Evolutionary conservation across 2,329 filamentous ascomycete species (phyloP).

Genomic region (Fusarium setosum): DNA sequence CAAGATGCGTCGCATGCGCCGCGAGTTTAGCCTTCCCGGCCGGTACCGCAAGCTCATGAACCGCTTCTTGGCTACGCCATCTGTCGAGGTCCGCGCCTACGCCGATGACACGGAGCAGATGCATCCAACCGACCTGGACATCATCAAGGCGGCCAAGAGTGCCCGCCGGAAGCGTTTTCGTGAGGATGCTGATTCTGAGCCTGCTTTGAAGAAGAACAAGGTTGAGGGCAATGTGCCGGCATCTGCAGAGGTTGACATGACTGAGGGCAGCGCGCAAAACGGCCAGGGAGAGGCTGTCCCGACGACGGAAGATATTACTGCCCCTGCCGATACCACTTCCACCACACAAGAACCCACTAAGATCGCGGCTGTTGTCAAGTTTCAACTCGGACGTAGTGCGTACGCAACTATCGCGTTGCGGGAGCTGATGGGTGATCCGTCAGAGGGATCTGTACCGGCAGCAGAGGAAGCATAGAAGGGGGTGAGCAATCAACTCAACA

Average conservation of each 20-base stretch:
- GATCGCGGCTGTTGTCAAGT: constrained; percentile 77
- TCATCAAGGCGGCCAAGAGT: constrained; percentile 59
- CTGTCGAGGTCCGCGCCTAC: constrained; percentile 78
- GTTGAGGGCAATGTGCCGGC: constrained; percentile 26
- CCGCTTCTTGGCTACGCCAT: constrained; percentile 72
- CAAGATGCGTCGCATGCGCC: constrained; percentile 86
- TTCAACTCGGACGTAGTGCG: constrained; percentile 82
- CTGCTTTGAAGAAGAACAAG: constrained; percentile 41
- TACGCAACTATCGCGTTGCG: constrained; percentile 88
- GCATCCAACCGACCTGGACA: constrained; percentile 87
- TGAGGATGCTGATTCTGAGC: constrained; percentile 26
- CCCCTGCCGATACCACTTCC: constrained; percentile 13
- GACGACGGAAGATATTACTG: constrained; percentile 11
- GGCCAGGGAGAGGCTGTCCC: constrained; percentile 9
- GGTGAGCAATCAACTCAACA: not conserved
- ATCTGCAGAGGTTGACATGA: constrained; percentile 23
- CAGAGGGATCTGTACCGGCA: constrained; percentile 35
- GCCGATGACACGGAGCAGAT: constrained; percentile 81
- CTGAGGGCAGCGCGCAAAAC: constrained; percentile 18
- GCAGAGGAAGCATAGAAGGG: not conserved
- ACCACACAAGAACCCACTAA: constrained; percentile 42
- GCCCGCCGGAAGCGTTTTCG: constrained; percentile 33
- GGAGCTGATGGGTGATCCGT: constrained; percentile 73
- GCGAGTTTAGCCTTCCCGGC: constrained; percentile 89
- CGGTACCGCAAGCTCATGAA: constrained; percentile 89